Evolutionary conservation across 306 rosid genomes (phyloP).

Genomic region (Inga laurina): DNA sequence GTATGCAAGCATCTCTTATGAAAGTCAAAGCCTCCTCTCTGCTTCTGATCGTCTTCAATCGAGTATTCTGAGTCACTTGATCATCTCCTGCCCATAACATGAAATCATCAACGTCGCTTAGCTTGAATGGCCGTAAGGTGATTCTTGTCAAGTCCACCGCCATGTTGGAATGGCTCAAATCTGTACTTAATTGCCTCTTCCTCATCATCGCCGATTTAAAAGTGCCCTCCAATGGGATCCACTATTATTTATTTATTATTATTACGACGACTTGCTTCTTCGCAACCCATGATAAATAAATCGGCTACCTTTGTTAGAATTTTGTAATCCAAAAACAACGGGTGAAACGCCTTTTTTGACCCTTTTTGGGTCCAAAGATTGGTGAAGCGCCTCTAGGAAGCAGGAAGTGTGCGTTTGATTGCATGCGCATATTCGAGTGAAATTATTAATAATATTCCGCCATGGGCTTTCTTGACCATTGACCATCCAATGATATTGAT

Average conservation of each 20-base stretch:
- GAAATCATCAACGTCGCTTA: slow-evolving; percentile 56
- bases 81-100: slow-evolving; percentile 64
- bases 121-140: slow-evolving; percentile 52
- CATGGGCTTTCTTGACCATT: too few species aligned
- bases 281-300: background rate
- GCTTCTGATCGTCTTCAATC: slow-evolving; percentile 42
- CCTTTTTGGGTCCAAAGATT: too few species aligned
- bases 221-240: background rate
- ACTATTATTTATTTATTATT: background rate
- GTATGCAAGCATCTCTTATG: slow-evolving; percentile 62
- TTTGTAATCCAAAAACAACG: too few species aligned
- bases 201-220: background rate
- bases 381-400: too few species aligned
- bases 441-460: too few species aligned
- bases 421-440: too few species aligned
- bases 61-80: slow-evolving; percentile 35
- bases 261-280: background rate
- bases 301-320: background rate
- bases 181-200: slow-evolving; percentile 23
- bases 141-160: slow-evolving; percentile 24
- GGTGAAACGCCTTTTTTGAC: too few species aligned
- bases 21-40: slow-evolving; percentile 55
- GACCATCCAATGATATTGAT: too few species aligned
- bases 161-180: background rate
- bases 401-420: too few species aligned